Base-by-base conservation (phyloP, 129 eudicot genomes). In the Tagetes patula region DNA sequence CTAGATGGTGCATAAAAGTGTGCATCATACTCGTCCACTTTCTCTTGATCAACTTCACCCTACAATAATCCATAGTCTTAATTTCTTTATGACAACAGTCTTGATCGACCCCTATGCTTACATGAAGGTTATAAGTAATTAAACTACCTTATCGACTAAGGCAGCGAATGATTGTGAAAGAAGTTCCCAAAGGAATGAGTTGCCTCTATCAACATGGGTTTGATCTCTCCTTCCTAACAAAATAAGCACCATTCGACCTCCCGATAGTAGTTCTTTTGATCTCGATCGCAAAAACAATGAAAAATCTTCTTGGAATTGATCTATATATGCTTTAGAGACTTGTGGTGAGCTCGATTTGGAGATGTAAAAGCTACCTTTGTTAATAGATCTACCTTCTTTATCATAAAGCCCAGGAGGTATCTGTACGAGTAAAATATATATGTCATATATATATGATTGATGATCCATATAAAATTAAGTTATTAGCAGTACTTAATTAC, bases 1-100 rank as follows among this genome's bases (percentile, higher is more conserved):
- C 63, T 78, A 1, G 89, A 88, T 4, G 99, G 94, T 66, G 97
- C 94, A 75, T 95, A 95, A 67, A 95, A 95, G 48, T 90, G 97
- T 5, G 85, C 87, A 72, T 95, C 90, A 10, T 95, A 95, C 11
- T 81, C 79, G 55, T 95, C 89, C 5, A 95, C 60, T 66, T 80
- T 88, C 50, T 88, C 96, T 82, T 88, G 82, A 66, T 83, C 77
- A 49, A 95, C 67, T 59, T 70, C 74, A 41, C 97, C 99, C 99
- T 95, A 67, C 60, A 32, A 32, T 11, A 11, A 43, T 46, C 20
- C 58, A 48, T 10, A 20, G 27, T 20, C 27, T 20, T 20, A 20
- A 20, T 20, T 20, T 20, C 27, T 20, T 20, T 20, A 20, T 20
- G 27, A 20, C 27, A 20, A 20, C 27, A 20, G 27, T 20, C n/a